Percentiles rank a stretch among this genome's conserved stretches.
phyloP scores from a whole-genome alignment of 2,329 filamentous ascomycete species.

The Claviceps citrina region DNA sequence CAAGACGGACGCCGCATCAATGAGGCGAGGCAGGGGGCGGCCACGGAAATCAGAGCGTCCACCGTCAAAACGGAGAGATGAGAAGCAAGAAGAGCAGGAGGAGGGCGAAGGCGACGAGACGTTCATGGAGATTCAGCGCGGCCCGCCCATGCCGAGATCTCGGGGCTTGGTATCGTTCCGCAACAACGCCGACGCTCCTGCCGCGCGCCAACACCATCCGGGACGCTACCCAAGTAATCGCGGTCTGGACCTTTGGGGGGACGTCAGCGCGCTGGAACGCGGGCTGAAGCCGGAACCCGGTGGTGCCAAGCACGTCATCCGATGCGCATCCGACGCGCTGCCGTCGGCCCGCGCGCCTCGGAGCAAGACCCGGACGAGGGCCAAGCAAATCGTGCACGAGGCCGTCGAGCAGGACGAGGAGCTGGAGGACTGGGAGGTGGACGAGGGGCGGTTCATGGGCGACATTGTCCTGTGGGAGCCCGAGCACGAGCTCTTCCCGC shows the following conservation, averaged over 20 bases:
- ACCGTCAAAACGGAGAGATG: constrained; percentile 15
- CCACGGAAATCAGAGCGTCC: constrained; percentile 7
- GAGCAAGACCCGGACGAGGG: constrained; percentile 15
- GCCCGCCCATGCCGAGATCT: constrained; percentile 39
- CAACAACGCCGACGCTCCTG: constrained; percentile 28
- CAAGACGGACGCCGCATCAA: background rate
- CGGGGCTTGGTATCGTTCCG: constrained; percentile 39
- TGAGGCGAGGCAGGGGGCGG: constrained; percentile 5
- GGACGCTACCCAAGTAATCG: constrained; percentile 64
- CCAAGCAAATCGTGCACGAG: constrained; percentile 18
- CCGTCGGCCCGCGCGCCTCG: constrained; percentile 13
- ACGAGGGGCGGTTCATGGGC: constrained; percentile 48
- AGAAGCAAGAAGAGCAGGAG: constrained; percentile 22
- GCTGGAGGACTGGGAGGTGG: constrained; percentile 55
- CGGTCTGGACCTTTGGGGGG: constrained; percentile 75
- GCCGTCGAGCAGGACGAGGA: constrained; percentile 34
- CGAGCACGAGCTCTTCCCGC: constrained; percentile 37
- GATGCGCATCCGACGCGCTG: constrained; percentile 45
- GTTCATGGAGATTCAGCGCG: constrained; percentile 33
- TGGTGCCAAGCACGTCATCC: constrained; percentile 57
- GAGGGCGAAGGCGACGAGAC: constrained; percentile 29
- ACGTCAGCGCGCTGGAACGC: constrained; percentile 40
- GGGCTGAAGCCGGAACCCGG: constrained; percentile 23
- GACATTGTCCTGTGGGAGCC: constrained; percentile 50
- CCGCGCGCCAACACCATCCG: constrained; percentile 49